A percentile compares a stretch with the other conserved stretches of the same genome.
phyloP scores from a whole-genome alignment of 164 flowering plant species.

The Cinnamomum chago region DNA sequence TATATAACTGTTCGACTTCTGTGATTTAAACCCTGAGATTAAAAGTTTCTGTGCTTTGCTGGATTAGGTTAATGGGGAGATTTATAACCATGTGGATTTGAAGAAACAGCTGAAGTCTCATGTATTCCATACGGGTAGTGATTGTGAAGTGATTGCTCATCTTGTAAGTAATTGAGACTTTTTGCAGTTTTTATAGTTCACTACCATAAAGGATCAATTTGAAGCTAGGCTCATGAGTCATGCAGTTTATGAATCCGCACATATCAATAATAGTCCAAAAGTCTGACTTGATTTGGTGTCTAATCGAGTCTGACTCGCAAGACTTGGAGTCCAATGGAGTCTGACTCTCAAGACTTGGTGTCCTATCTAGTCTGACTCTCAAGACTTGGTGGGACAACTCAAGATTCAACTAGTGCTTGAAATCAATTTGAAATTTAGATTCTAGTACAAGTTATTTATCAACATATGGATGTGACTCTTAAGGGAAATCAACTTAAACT shows the following conservation, averaged over 20 bases:
- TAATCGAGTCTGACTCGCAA: neutral
- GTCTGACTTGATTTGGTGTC: neutral
- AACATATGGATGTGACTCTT: neutral
- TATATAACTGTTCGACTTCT: neutral
- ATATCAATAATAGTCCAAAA: too few species aligned
- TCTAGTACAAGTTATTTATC: neutral
- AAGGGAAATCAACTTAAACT: neutral
- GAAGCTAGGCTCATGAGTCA: neutral
- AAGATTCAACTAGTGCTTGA: neutral
- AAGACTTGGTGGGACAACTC: neutral
- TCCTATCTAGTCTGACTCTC: neutral
- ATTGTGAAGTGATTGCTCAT: constrained; percentile 97
- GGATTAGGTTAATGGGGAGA: constrained; percentile 88
- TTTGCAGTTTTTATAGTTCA: neutral
- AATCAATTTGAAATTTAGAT: too few species aligned
- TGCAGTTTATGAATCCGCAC: neutral
- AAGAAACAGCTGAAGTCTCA: constrained; percentile 60
- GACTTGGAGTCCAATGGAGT: neutral
- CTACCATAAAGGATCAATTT: neutral
- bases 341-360: neutral
- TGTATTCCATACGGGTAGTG: constrained; percentile 83
- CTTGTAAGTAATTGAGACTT: constrained; percentile 51
- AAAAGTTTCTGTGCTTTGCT: neutral
- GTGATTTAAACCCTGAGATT: neutral
- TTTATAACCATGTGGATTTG: constrained; percentile 79